These are phyloP conservation scores for Mycogone perniciosa DNA, from an alignment of 2,329 filamentous ascomycete species.

Conservation along the genomic window DNA sequence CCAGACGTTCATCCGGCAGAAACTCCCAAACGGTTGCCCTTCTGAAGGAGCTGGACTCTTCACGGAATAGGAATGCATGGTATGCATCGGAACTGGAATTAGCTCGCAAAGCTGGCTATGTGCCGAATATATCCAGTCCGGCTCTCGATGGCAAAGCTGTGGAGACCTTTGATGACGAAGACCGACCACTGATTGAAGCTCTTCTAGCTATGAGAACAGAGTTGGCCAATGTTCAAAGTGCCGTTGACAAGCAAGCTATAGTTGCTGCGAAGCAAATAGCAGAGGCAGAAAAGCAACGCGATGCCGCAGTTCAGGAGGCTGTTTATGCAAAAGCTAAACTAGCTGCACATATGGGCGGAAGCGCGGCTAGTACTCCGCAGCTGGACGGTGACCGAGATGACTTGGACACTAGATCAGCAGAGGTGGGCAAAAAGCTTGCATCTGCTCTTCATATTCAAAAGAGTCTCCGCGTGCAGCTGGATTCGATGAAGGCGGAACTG, in stretches of 20 bases:
- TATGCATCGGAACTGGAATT: slow-evolving; percentile 92
- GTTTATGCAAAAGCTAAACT: slow-evolving; percentile 92
- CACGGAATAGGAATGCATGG: slow-evolving; percentile 88
- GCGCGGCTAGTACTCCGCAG: slow-evolving; percentile 54
- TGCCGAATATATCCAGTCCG: slow-evolving; percentile 63
- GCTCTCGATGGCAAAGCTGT: slow-evolving; percentile 68
- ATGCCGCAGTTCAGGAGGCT: slow-evolving; percentile 89
- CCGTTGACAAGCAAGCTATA: slow-evolving; percentile 82
- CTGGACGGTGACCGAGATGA: slow-evolving; percentile 56
- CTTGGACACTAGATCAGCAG: slow-evolving; percentile 49
- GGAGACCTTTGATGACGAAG: slow-evolving; percentile 84
- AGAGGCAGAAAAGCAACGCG: slow-evolving; percentile 89
- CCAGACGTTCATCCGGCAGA: slow-evolving; percentile 53
- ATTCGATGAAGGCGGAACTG: slow-evolving; percentile 62
- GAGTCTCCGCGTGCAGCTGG: slow-evolving; percentile 72
- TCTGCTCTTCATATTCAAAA: slow-evolving; percentile 69
- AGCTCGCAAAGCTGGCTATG: slow-evolving; percentile 84
- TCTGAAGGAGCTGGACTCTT: slow-evolving; percentile 77
- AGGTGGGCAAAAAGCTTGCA: slow-evolving; percentile 79
- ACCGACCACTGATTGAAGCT: slow-evolving; percentile 86
- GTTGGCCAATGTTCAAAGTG: slow-evolving; percentile 79
- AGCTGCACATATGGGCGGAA: slow-evolving; percentile 66
- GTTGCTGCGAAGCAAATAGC: slow-evolving; percentile 84
- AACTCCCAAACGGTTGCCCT: slow-evolving; percentile 66
- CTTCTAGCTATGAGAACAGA: slow-evolving; percentile 87